Evolutionary conservation across 1,284 basidiomycete genomes (phyloP).

Genomic region (Rhodotorula sp.): DNA sequence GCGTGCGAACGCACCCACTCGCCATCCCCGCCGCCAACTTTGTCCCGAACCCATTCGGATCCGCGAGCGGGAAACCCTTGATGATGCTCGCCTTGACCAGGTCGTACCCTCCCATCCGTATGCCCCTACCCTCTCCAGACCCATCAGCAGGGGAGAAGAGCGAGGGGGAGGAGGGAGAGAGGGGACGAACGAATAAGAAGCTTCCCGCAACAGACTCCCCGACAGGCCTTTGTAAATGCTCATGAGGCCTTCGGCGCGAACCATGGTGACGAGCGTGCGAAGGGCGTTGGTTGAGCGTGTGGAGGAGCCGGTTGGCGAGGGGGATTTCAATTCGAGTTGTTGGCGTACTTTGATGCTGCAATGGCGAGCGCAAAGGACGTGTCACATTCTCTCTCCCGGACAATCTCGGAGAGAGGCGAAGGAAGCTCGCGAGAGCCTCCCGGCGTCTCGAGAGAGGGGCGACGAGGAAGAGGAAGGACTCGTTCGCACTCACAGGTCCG

Average conservation of each 20-base stretch:
- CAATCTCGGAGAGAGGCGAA: neutral
- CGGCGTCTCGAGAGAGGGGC: neutral
- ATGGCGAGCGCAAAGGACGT: neutral
- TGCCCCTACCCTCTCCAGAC: constrained; percentile 13
- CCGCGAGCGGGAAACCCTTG: constrained; percentile 17
- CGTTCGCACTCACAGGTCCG: constrained; percentile 25
- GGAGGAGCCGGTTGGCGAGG: neutral
- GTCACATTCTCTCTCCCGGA: neutral
- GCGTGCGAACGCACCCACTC: constrained; percentile 15
- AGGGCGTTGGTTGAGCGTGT: constrained; percentile 34
- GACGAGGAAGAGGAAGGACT: neutral
- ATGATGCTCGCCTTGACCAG: constrained; percentile 34
- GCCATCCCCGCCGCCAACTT: constrained; percentile 40
- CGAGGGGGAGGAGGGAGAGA: neutral
- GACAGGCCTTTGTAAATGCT: constrained; percentile 43
- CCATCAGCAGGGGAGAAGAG: neutral
- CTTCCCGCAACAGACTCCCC: constrained; percentile 40
- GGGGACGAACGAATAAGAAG: constrained; percentile 29
- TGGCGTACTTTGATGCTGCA: constrained; percentile 43
- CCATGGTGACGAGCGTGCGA: constrained; percentile 37
- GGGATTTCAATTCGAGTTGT: constrained; percentile 33
- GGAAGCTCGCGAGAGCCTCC: neutral
- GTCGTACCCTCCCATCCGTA: constrained; percentile 45
- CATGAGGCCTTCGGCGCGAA: constrained; percentile 32
- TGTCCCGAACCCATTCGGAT: constrained; percentile 36